A percentile compares a stretch with the other conserved stretches of the same genome.
Evolutionary conservation across 768 basidiomycete genomes (phyloP).

Genomic region (Hirschioporus abietinus): DNA sequence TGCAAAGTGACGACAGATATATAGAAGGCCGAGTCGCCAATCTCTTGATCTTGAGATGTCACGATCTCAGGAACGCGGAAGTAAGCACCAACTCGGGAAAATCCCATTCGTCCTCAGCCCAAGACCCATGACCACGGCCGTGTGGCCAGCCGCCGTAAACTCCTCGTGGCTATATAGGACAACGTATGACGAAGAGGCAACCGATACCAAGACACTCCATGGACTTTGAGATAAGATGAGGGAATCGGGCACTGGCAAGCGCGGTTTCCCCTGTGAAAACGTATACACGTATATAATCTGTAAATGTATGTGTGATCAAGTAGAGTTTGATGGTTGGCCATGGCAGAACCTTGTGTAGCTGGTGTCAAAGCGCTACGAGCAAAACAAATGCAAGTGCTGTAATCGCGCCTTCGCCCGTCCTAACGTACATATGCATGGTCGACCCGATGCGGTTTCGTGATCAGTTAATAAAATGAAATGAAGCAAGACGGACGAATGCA

Average conservation of each 20-base stretch:
- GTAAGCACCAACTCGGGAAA: no score
- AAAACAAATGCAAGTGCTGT: no score
- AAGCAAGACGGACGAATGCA: not conserved
- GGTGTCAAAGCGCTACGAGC: not conserved
- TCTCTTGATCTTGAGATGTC: not conserved
- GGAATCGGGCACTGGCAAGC: no score
- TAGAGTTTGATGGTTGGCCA: not conserved
- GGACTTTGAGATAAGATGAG: no score
- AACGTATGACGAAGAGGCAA: not conserved
- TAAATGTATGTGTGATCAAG: not conserved
- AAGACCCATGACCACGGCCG: no score
- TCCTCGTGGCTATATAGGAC: not conserved
- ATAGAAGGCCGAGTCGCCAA: not conserved
- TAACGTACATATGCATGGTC: no score
- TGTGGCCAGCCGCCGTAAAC: no score
- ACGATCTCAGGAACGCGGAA: not conserved
- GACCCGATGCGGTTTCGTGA: no score
- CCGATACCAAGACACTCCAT: no score
- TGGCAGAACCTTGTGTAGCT: not conserved
- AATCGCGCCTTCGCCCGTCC: no score
- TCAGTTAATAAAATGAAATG: not conserved
- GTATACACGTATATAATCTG: not conserved
- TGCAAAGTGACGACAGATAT: not conserved
- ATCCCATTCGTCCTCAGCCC: no score
- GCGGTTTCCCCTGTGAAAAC: not conserved